These are phyloP conservation scores for Spathaspora sp. DNA, from an alignment of 805 yeast genomes.

Conservation along the genomic window DNA sequence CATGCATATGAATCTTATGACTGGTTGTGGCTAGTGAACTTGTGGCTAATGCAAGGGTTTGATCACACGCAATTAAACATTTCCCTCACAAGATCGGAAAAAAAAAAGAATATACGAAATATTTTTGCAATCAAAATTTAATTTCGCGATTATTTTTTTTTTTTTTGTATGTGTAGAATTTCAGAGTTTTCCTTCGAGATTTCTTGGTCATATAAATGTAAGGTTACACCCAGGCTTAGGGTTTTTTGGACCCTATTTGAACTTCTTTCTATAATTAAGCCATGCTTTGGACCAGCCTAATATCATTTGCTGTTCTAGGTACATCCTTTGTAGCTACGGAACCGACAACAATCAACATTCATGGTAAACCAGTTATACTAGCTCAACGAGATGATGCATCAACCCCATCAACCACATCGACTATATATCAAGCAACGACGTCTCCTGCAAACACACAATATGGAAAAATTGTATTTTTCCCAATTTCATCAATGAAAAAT, in stretches of 20 bases:
- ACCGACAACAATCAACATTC: not conserved
- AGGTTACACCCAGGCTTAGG: not conserved
- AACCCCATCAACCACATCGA: not conserved
- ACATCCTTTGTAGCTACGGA: not conserved
- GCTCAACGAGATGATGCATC: not conserved
- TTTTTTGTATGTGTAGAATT: not conserved
- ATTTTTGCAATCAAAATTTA: not conserved
- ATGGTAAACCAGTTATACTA: not conserved
- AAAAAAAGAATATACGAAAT: not conserved
- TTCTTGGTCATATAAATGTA: not conserved
- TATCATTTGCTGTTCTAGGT: not conserved
- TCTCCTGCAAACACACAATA: not conserved
- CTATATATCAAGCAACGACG: not conserved
- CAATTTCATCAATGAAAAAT: constrained; percentile 3
- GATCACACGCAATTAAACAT: not conserved
- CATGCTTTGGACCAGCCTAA: not conserved
- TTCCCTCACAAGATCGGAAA: not conserved
- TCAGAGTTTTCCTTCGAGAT: not conserved
- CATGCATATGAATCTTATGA: not conserved
- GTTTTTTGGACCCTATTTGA: not conserved
- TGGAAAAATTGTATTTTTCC: constrained; percentile 1
- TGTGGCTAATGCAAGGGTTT: not conserved
- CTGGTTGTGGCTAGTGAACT: not conserved
- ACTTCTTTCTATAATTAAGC: not conserved
- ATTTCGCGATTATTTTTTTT: not conserved